phyloP scores from a whole-genome alignment of 345 rosid species.

The Linum tenue region DNA sequence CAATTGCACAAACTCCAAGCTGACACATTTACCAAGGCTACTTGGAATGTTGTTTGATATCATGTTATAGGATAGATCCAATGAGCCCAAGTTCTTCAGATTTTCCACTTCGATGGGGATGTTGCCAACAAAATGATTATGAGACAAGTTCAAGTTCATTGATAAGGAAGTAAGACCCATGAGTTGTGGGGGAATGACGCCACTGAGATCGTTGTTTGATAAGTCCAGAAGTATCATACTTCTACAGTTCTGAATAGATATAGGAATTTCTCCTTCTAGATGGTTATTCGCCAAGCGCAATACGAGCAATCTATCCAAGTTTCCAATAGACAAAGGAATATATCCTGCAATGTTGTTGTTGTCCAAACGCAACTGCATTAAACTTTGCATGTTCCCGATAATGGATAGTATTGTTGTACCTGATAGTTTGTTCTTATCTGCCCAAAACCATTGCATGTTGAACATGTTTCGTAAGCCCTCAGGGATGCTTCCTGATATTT shows the following conservation, averaged over 20 bases:
- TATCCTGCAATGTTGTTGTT: constrained; percentile 8
- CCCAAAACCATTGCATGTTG: neutral
- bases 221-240: neutral
- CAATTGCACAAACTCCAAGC: constrained; percentile 6
- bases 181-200: constrained; percentile 11
- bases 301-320: constrained; percentile 1
- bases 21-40: constrained; percentile 11
- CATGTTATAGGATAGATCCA: constrained; percentile 12
- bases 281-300: constrained; percentile 3
- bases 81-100: neutral
- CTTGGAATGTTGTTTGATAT: constrained; percentile 14
- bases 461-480: constrained; percentile 12
- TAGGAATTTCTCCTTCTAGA: constrained; percentile 20
- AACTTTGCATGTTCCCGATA: constrained; percentile 13
- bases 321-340: constrained; percentile 13
- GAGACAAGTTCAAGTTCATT: neutral
- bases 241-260: constrained; percentile 8
- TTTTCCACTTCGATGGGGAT: constrained; percentile 7
- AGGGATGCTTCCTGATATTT: constrained; percentile 13
- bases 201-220: constrained; percentile 7
- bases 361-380: neutral
- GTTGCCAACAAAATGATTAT: constrained; percentile 8
- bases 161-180: constrained; percentile 2
- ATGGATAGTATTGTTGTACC: constrained; percentile 10
- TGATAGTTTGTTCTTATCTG: neutral